Evolutionary conservation across 2,329 filamentous ascomycete genomes (phyloP).

Genomic region (Cytospora schulzeri): DNA sequence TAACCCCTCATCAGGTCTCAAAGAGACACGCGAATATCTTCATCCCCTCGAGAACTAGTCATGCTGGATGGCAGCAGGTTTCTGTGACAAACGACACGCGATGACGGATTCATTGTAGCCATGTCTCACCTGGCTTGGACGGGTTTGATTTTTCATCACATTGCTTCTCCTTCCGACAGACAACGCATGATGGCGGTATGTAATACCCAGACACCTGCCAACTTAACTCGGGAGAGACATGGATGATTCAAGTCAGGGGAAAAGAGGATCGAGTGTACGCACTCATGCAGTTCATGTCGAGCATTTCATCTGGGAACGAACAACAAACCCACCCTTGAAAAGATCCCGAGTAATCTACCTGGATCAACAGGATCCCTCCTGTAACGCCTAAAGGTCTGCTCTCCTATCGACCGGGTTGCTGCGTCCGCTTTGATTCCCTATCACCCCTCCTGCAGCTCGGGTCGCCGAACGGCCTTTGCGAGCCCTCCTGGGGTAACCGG

Average conservation of each 20-base stretch:
- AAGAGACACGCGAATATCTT: background rate
- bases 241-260: background rate
- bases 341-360: conserved; percentile 13
- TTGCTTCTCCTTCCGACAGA: background rate
- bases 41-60: background rate
- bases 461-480: conserved; percentile 8
- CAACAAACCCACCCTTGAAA: background rate
- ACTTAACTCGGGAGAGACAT: background rate
- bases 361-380: conserved; percentile 17
- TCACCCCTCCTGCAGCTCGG: conserved; percentile 11
- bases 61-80: background rate
- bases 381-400: conserved; percentile 11
- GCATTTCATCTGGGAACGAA: background rate
- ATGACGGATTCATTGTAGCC: background rate
- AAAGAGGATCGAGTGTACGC: background rate
- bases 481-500: conserved; percentile 8
- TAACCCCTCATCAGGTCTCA: too few species aligned
- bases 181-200: too few species aligned
- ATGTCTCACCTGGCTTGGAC: background rate
- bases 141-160: background rate
- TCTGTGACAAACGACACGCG: background rate
- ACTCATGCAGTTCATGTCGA: background rate
- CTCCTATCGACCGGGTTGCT: conserved; percentile 16
- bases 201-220: background rate
- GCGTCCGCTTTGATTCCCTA: conserved; percentile 6